Conservation (phyloP, 306 rosid species). For the Lathyrus aphaca region DNA sequence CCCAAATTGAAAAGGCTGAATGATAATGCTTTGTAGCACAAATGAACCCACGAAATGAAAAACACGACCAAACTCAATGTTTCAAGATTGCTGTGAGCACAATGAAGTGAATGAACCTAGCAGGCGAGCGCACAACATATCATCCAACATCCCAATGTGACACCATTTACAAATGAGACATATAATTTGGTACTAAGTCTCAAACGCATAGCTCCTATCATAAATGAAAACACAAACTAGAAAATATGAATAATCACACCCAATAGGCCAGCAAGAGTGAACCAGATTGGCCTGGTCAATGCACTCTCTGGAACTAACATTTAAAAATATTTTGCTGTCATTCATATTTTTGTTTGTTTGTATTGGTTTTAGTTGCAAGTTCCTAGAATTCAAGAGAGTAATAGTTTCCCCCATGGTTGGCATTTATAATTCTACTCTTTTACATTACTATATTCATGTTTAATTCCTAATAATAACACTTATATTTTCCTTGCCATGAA, state of each 20-base stretch:
- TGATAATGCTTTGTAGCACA: neutral
- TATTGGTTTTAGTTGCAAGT: slow-evolving; percentile 17
- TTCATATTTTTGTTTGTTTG: neutral
- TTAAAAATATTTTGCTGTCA: neutral
- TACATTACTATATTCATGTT: slow-evolving; percentile 9
- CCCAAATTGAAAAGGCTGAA: neutral
- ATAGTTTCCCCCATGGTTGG: slow-evolving; percentile 7
- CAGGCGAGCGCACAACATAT: neutral
- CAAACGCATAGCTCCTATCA: slow-evolving; percentile 5
- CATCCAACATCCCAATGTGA: neutral
- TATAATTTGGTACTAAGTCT: neutral
- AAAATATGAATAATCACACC: neutral
- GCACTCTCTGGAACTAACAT: neutral
- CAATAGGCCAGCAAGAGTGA: neutral
- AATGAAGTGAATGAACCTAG: neutral
- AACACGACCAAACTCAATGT: neutral
- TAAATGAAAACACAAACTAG: neutral
- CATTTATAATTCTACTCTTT: neutral
- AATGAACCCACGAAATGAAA: neutral
- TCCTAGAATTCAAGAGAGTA: slow-evolving; percentile 2
- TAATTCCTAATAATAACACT: slow-evolving; percentile 17
- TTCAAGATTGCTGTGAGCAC: neutral
- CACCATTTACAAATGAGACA: neutral
- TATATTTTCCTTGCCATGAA: slow-evolving; percentile 25
- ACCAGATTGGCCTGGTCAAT: slow-evolving; percentile 1